phyloP scores from a whole-genome alignment of 202 grass and related monocot genomes.

The Eragrostis tef region DNA sequence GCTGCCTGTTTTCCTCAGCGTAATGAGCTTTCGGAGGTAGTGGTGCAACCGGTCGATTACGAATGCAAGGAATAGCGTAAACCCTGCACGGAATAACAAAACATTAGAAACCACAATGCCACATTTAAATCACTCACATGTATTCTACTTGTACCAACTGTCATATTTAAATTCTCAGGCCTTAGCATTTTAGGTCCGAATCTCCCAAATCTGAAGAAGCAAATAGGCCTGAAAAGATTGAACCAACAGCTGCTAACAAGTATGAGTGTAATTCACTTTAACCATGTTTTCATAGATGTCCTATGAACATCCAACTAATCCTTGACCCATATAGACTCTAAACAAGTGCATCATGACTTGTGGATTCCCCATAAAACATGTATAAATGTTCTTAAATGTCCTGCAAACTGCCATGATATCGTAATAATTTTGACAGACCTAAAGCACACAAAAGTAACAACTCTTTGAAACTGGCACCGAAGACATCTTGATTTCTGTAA shows the following conservation, averaged over 20 bases:
- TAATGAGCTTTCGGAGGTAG: constrained; percentile 72
- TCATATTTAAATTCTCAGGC: background rate
- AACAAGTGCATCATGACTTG: background rate
- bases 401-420: background rate
- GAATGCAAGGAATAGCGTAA: constrained; percentile 81
- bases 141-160: background rate
- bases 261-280: background rate
- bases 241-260: background rate
- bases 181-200: constrained; percentile 1
- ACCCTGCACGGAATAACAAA: constrained; percentile 52
- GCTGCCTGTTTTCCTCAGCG: constrained; percentile 57
- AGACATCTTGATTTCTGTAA: background rate
- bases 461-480: background rate
- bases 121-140: background rate
- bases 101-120: background rate
- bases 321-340: constrained; percentile 14
- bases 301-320: constrained; percentile 27
- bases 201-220: background rate
- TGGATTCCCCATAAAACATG: background rate
- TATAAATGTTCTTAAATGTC: background rate
- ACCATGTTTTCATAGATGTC: background rate
- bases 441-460: background rate
- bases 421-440: background rate
- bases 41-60: constrained; percentile 86
- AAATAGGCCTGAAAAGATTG: background rate